These are phyloP conservation scores for Pyrenophora graminea DNA, from an alignment of 2,329 filamentous ascomycete genomes.

Conservation along the genomic window DNA sequence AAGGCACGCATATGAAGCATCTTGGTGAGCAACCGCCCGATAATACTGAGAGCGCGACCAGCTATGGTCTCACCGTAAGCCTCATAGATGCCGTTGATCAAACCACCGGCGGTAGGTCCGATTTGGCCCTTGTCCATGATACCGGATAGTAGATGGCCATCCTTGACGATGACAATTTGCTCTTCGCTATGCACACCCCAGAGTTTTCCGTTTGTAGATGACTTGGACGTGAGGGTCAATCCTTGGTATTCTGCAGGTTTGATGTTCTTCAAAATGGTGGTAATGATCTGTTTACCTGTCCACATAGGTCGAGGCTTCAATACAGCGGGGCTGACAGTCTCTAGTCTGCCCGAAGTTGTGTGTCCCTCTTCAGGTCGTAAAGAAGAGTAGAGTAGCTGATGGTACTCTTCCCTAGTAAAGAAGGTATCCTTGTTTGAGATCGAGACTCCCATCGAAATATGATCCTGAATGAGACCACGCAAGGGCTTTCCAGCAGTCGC, in stretches of 20 bases:
- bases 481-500: conserved; percentile 92
- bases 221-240: conserved; percentile 77
- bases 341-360: conserved; percentile 78
- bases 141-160: conserved; percentile 85
- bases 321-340: conserved; percentile 78
- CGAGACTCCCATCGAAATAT: conserved; percentile 91
- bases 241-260: conserved; percentile 75
- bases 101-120: conserved; percentile 80
- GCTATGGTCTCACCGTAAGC: conserved; percentile 86
- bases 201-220: conserved; percentile 74
- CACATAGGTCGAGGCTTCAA: conserved; percentile 80
- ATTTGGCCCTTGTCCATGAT: conserved; percentile 97
- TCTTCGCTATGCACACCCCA: conserved; percentile 82
- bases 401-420: conserved; percentile 85
- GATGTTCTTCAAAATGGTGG: conserved; percentile 90
- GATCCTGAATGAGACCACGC: conserved; percentile 96
- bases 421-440: conserved; percentile 91
- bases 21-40: conserved; percentile 87
- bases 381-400: conserved; percentile 90
- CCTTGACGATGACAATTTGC: conserved; percentile 76
- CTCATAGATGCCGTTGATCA: conserved; percentile 92
- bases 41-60: conserved; percentile 83
- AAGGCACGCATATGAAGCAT: conserved; percentile 93
- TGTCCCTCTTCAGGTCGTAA: conserved; percentile 89
- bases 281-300: conserved; percentile 97